Base-by-base conservation (phyloP, 192 early-diverging fungal genomes). In the Dimargaris cristalligena region DNA sequence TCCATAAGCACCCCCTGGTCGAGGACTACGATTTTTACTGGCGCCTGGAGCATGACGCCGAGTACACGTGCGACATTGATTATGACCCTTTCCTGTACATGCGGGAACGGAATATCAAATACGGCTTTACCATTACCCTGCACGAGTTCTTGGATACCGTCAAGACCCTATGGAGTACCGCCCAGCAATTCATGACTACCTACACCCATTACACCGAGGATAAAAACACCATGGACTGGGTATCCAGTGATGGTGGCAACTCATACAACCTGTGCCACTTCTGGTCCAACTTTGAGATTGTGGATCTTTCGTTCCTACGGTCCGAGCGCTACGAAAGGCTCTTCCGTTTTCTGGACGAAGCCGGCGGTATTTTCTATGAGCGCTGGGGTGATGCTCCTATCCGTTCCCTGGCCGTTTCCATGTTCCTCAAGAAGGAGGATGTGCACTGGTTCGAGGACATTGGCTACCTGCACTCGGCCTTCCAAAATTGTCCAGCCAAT, bases 261-360 rank as follows among this genome's bases (percentile, higher is more conserved):
- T 67, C 38, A 41, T 77, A 83, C 65, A 81, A 78, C 41, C 38
- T 71, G 25, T 87, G 80, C 63, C 82, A 87, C 59, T 84, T 80
- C 59, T 87, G 86, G 86, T 78, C 78, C 34, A 90, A 90, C 58
- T 89, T 90, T 71, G 87, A 90, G 65, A 89, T 90, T 65, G 85
- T 74, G 23, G 71, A 81, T 58, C 60, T 88, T 52, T 73, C 82
- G 16, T 79, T 90, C 55, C 85, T 82, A 60, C 67, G 83, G 47
- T 80, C 77, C 62, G 65, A 77, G 28, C 75, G 72, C 0, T 90
- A 89, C 65, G 67, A 71, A 34, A 73, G 75, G 32, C 86, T 74
- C 47, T 86, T 86, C 49, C 62, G 81, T 38, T 71, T 80, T 33
- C 65, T 92, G 10, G 89, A 92, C 60, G 56, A 77, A 28, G 62